Percentiles rank a stretch among this genome's conserved stretches.
Conservation (phyloP, 1,284 basidiomycete genomes). For the Hypsizygus ulmarius region DNA sequence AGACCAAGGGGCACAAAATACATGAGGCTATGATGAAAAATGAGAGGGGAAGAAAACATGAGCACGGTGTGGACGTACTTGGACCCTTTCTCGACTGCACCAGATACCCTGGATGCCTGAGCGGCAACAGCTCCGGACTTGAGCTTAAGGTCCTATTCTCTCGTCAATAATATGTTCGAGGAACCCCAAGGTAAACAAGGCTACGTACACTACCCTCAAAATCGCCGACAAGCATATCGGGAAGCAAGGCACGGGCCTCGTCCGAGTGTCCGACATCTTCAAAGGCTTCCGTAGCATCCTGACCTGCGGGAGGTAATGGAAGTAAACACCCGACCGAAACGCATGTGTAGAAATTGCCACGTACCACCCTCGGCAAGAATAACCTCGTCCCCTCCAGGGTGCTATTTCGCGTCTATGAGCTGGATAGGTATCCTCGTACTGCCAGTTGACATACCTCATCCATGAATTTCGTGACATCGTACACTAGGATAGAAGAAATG, state of each 20-base stretch:
- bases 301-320: conserved; percentile 45
- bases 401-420: conserved; percentile 46
- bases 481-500: conserved; percentile 57
- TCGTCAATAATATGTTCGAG: conserved; percentile 8
- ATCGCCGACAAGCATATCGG: conserved; percentile 74
- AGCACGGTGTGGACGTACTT: conserved; percentile 47
- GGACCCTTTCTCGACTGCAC: conserved; percentile 64
- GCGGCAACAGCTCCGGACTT: conserved; percentile 48
- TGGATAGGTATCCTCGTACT: neutral
- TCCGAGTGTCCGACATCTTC: conserved; percentile 99
- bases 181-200: neutral
- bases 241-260: conserved; percentile 90
- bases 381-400: conserved; percentile 98
- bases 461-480: conserved; percentile 92
- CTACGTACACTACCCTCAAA: conserved; percentile 68
- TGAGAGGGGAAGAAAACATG: conserved; percentile 5
- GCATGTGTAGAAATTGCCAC: conserved; percentile 34
- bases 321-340: conserved; percentile 6
- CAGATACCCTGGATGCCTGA: conserved; percentile 38
- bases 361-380: conserved; percentile 88
- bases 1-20: conserved; percentile 77
- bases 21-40: conserved; percentile 50
- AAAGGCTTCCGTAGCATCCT: conserved; percentile 97
- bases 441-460: conserved; percentile 78
- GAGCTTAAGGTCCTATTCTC: conserved; percentile 43